A percentile compares a stretch with the other conserved stretches of the same genome.
These are phyloP conservation scores for Epichloe baconii DNA, from an alignment of 2,329 filamentous ascomycete genomes.

Conservation along the genomic window DNA sequence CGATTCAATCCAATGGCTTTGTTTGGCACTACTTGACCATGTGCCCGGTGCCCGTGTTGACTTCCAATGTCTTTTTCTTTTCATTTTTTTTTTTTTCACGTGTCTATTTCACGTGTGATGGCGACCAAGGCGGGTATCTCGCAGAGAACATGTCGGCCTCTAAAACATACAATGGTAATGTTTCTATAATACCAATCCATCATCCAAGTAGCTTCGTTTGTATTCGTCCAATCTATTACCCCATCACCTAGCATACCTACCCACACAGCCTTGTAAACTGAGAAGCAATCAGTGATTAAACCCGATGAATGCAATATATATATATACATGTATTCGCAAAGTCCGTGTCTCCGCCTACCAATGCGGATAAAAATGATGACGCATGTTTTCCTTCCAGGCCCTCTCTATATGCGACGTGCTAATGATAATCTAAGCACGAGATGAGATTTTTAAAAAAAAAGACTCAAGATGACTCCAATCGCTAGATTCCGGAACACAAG, in stretches of 20 bases:
- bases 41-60: neutral
- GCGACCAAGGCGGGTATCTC: too few relatives aligned
- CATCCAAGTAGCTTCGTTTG: too few relatives aligned
- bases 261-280: too few relatives aligned
- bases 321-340: too few relatives aligned
- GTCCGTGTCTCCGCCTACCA: neutral
- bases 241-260: too few relatives aligned
- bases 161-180: too few relatives aligned
- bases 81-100: neutral
- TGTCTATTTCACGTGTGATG: too few relatives aligned
- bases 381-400: neutral
- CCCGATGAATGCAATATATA: too few relatives aligned
- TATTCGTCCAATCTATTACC: too few relatives aligned
- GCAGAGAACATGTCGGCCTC: too few relatives aligned
- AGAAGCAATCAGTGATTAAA: too few relatives aligned
- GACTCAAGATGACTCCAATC: neutral
- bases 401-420: neutral
- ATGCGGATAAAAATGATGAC: neutral
- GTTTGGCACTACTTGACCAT: neutral
- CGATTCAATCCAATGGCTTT: neutral
- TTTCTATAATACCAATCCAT: too few relatives aligned
- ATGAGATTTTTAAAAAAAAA: neutral
- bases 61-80: neutral
- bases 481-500: neutral
- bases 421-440: neutral